Conservation (phyloP, 208 protist genomes). For the Acanthamoeba triangularis region DNA sequence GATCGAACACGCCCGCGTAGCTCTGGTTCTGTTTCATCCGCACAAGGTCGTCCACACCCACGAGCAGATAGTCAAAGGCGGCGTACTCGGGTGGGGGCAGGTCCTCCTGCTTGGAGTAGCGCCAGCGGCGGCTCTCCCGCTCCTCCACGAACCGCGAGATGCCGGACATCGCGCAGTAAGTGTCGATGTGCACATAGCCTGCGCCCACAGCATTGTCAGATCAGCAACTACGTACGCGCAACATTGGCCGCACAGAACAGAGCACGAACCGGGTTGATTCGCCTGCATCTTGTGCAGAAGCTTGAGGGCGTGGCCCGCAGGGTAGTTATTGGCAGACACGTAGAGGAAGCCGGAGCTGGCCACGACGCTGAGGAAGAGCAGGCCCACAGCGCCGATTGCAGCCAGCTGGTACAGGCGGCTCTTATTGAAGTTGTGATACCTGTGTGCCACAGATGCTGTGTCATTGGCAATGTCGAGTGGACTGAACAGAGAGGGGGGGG, state of each 20-base stretch:
- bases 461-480: no score
- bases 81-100: background rate
- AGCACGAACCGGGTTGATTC: background rate
- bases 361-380: background rate
- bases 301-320: constrained; percentile 83
- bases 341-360: constrained; percentile 48
- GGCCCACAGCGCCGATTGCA: background rate
- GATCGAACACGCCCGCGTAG: constrained; percentile 40
- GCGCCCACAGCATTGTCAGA: background rate
- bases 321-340: constrained; percentile 85
- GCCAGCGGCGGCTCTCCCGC: background rate
- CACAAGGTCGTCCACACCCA: constrained; percentile 10
- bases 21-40: background rate
- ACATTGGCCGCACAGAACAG: background rate
- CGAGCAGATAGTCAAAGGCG: constrained; percentile 24
- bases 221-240: no score
- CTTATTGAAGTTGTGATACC: constrained; percentile 19
- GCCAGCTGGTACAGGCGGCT: constrained; percentile 21
- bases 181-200: constrained; percentile 86
- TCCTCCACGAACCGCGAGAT: constrained; percentile 84
- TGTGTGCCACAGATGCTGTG: no score
- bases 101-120: constrained; percentile 49
- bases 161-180: constrained; percentile 82
- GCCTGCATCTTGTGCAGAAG: constrained; percentile 66
- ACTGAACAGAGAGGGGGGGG: background rate